Evolutionary conservation across 208 protist species (phyloP).

Genomic region (Herpetomonas samuelpessoai): DNA sequence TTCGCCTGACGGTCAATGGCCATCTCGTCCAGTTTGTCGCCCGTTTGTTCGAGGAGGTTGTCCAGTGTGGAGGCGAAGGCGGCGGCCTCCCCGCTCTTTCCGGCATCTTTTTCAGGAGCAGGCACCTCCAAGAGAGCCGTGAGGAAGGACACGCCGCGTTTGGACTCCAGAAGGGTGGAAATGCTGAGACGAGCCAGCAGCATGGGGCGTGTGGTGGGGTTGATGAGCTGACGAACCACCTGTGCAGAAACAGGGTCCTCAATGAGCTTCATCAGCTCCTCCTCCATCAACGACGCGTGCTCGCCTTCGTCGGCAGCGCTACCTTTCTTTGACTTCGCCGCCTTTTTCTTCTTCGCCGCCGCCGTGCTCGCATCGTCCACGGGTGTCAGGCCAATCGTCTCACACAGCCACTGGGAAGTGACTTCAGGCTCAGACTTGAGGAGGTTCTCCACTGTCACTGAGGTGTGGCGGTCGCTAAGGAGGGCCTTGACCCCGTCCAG

Average conservation of each 20-base stretch:
- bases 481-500: conserved; percentile 40
- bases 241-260: conserved; percentile 68
- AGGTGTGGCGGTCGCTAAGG: conserved; percentile 73
- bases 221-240: conserved; percentile 58
- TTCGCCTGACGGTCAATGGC: conserved; percentile 65
- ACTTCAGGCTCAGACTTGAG: conserved; percentile 41
- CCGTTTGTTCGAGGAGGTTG: conserved; percentile 39
- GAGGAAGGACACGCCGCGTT: conserved; percentile 73
- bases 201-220: conserved; percentile 23
- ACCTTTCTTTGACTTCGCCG: conserved; percentile 23
- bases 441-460: conserved; percentile 69
- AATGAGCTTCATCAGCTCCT: conserved; percentile 57
- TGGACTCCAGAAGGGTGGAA: conserved; percentile 42
- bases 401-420: conserved; percentile 60
- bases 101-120: not conserved
- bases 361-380: not conserved
- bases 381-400: conserved; percentile 41
- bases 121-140: conserved; percentile 41
- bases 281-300: conserved; percentile 14
- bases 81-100: conserved; percentile 10
- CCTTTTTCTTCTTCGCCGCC: conserved; percentile 7
- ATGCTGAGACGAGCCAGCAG: conserved; percentile 47
- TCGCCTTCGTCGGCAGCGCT: conserved; percentile 4
- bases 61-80: conserved; percentile 36
- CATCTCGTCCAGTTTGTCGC: conserved; percentile 50